Base-by-base conservation (phyloP, 2,329 filamentous ascomycete genomes). In the Fusarium buxicola region DNA sequence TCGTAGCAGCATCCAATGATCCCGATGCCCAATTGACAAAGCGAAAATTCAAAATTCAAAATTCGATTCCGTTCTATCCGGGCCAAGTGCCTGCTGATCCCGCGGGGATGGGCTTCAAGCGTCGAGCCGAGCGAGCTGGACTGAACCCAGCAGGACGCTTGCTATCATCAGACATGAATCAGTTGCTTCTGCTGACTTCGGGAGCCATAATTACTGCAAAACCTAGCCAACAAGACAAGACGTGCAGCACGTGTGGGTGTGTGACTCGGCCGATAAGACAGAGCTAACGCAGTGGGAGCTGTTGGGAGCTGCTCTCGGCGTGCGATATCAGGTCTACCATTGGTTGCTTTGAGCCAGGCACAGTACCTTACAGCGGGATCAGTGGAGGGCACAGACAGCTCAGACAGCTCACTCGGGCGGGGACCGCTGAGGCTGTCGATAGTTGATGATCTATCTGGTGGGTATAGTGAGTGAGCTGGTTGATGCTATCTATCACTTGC, bases 311-410 rank as follows among this genome's bases (percentile, higher is more conserved):
- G 34, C 31, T 55, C 48, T 47, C 28, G 16, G 8, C 13, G 21
- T 8, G 21, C 28, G 48, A 48, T 36, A 63, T 60, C 55, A 38
- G 55, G 12, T 12, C 12, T 16, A 38, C 32, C 45, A 46, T 43
- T 52, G 41, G 32, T 39, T 61, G 28, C 32, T 51, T 47, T 65
- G 61, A 62, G 51, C 24, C 61, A 65, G 57, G 61, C 52, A 65
- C 59, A 55, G 47, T 65, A 65, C 62, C 62, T 65, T 65, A 63
- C 62, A 65, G 62, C 48, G 58, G 36, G 44, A 44, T n/a, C n/a
- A n/a, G n/a, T n/a, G 36, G 27, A 61, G 49, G 60, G 60, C 60
- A 63, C 60, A 53, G 27, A 39, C 58, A 52, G 51, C 58, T 61
- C 51, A 58, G 31, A 43, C 31, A 27, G 39, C 38, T 38, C 34